Base-by-base conservation (phyloP, 306 rosid genomes). In the Medicago lupulina region DNA sequence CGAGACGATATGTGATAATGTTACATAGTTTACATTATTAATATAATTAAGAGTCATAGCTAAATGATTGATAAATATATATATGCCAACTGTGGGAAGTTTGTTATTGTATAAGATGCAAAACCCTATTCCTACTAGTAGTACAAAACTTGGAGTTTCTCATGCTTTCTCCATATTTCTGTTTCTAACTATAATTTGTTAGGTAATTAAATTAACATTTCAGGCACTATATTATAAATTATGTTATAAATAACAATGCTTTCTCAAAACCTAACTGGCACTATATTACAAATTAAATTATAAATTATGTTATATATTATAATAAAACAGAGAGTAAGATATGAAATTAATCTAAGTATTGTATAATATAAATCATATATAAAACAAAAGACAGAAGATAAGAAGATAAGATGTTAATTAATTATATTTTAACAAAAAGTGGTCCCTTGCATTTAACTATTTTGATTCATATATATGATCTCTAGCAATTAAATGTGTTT, bases 401-500 rank as follows among this genome's bases (percentile, higher is more conserved):
- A 84, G 87, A 62, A 75, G 85, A 81, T 78, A 81, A 84, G 85
- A 55, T 69, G 76, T 66, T 69, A 64, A 72, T 74, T 71, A 68
- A 76, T 75, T 71, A 65, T 51, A 81, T 50, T 40, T 63, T 79
- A 59, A 54, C 61, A 83, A 77, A 84, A 59, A 70, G 83, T 84
- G 92, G 92, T 85, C 92, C 89, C 77, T 59, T 10, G 31, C 67
- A 50, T 69, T 70, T 53, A 59, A 31, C 78, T 40, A 49, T 43
- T 53, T 44, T 67, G 15, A 76, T 23, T 50, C 25, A 44, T 73
- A 59, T 54, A 53, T 54, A 53, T 62, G 38, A 71, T 76, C 59
- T 67, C 61, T 36, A 57, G 17, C 36, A 77, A 50, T 67, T 36
- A 80, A 71, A 69, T 80, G 7, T 18, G 49, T 63, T 63, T 66